Percentiles rank a stretch among this genome's conserved stretches.
Conservation (phyloP, 164 flowering plant species). For the Annona cherimola region DNA sequence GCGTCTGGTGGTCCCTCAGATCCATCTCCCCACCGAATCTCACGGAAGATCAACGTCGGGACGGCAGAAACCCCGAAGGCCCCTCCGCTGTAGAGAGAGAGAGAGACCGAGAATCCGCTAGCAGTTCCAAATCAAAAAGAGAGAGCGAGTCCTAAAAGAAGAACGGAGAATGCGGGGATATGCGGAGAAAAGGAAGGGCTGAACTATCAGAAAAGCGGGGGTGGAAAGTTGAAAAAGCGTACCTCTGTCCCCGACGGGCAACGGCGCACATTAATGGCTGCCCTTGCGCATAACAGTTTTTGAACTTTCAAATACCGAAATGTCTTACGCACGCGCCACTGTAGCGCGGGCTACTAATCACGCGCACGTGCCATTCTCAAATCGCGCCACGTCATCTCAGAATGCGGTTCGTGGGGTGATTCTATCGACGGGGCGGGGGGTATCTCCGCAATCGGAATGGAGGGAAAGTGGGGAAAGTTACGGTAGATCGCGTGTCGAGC, state of each 20-base stretch:
- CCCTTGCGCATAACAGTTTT: neutral
- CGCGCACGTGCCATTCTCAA: neutral
- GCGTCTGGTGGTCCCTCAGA: neutral
- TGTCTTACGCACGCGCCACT: neutral
- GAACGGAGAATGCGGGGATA: neutral
- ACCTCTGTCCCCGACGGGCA: neutral
- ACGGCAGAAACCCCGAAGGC: neutral
- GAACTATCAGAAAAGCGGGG: neutral
- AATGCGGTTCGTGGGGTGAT: neutral
- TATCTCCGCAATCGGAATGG: neutral
- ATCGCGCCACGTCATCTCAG: neutral
- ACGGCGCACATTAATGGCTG: slow-evolving; percentile 2
- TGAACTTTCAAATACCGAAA: neutral
- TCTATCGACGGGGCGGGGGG: neutral
- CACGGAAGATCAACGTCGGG: neutral
- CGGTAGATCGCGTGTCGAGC: neutral
- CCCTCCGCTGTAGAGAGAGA: neutral
- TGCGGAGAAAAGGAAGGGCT: neutral
- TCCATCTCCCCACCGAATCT: neutral
- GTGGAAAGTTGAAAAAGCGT: neutral
- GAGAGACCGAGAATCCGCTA: neutral
- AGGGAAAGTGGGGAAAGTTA: neutral
- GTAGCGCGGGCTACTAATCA: neutral
- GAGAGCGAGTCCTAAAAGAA: neutral
- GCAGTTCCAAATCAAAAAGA: neutral